phyloP scores from a whole-genome alignment of 495 filamentous ascomycete species.

The Aspergillus indologenus region DNA sequence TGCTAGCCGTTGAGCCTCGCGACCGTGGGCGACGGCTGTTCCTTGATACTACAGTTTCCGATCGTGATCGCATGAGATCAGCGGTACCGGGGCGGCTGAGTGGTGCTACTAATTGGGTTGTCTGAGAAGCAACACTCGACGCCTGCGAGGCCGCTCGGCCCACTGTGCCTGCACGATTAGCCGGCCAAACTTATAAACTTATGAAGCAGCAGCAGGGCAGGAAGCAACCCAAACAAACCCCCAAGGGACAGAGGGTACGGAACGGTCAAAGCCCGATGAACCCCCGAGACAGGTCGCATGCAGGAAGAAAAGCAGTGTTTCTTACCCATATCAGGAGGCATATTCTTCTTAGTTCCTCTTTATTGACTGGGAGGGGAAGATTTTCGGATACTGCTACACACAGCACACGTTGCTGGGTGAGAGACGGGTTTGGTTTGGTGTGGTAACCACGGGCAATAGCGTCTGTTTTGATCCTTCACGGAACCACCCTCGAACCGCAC shows the following conservation, averaged over 20 bases:
- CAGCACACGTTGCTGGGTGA: conserved; percentile 18
- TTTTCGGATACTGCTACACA: conserved; percentile 7
- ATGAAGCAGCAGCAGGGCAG: neutral
- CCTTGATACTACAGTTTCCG: conserved; percentile 56
- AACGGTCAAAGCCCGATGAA: conserved; percentile 7
- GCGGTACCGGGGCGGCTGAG: conserved; percentile 46
- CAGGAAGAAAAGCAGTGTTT: conserved; percentile 15
- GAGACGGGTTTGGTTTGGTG: conserved; percentile 12
- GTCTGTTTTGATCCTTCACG: conserved; percentile 31
- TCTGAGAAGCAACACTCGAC: conserved; percentile 37
- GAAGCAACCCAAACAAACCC: conserved; percentile 2
- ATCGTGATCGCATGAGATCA: conserved; percentile 52
- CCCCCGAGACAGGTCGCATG: conserved; percentile 3
- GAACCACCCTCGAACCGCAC: conserved; percentile 21
- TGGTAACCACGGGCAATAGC: conserved; percentile 34
- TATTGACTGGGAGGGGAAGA: conserved; percentile 4
- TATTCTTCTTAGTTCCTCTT: conserved; percentile 15
- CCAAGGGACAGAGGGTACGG: neutral
- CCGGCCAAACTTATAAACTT: conserved; percentile 1
- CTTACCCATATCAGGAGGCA: conserved; percentile 36
- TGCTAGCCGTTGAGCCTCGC: conserved; percentile 81
- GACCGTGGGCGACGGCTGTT: conserved; percentile 68
- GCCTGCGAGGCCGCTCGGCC: conserved; percentile 31
- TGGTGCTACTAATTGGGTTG: conserved; percentile 34
- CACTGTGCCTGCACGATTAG: conserved; percentile 19